phyloP scores from a whole-genome alignment of 352 stramenopile genomes.

The Globisporangium radiosum region DNA sequence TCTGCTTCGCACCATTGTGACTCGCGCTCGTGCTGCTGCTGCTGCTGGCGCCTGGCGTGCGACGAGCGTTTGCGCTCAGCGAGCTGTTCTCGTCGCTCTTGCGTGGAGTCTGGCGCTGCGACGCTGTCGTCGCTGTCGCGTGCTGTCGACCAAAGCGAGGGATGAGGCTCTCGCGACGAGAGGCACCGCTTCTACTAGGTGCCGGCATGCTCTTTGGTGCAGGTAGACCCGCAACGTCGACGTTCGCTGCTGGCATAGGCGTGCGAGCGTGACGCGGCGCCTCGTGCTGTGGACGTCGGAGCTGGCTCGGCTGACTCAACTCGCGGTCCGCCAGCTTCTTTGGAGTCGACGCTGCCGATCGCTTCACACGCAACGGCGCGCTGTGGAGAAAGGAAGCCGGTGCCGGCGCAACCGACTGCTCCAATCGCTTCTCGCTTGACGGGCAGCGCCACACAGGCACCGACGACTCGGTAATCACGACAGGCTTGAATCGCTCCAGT shows the following conservation, averaged over 20 bases:
- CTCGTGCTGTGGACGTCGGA: slow-evolving; percentile 2
- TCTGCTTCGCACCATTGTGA: too few species aligned
- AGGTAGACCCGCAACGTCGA: not conserved
- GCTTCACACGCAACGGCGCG: too few species aligned
- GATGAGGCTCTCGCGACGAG: slow-evolving; percentile 14
- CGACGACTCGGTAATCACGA: not conserved
- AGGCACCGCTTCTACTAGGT: not conserved
- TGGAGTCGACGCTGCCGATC: too few species aligned
- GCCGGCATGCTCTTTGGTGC: slow-evolving; percentile 7
- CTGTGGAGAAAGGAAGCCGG: not conserved
- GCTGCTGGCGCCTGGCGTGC: not conserved
- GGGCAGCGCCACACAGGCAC: not conserved
- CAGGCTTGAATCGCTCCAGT: slow-evolving; percentile 3
- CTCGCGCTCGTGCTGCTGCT: not conserved
- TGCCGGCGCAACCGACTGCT: not conserved
- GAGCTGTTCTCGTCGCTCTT: slow-evolving; percentile 8
- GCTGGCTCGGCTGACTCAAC: slow-evolving; percentile 1
- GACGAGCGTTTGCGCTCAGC: not conserved
- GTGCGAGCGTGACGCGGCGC: not conserved
- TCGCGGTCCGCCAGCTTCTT: not conserved
- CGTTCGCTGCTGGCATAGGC: not conserved
- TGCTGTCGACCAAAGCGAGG: slow-evolving; percentile 4
- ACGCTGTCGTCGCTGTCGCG: too few species aligned
- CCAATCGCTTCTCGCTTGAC: not conserved
- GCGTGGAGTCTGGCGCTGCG: not conserved